A percentile compares a stretch with the other conserved stretches of the same genome.
These are phyloP conservation scores for Mycena rebaudengoi DNA, from an alignment of 768 basidiomycete genomes.

Conservation along the genomic window DNA sequence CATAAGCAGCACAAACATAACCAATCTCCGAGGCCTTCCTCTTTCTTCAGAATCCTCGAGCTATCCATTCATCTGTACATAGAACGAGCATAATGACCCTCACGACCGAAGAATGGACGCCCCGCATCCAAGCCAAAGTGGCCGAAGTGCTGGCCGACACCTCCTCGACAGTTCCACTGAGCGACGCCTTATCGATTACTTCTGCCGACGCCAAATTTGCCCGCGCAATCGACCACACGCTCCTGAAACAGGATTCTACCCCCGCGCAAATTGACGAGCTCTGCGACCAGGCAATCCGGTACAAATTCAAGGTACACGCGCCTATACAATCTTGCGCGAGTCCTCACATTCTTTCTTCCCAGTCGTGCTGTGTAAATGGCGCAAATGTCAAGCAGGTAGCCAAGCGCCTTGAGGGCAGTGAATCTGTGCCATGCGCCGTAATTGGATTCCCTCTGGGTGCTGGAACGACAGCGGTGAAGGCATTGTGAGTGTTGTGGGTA, in stretches of 20 bases:
- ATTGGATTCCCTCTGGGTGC: constrained; percentile 63
- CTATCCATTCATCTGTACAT: too few relatives aligned
- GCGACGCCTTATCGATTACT: constrained; percentile 30
- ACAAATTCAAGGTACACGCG: constrained; percentile 54
- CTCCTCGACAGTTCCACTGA: constrained; percentile 31
- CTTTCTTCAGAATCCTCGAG: too few relatives aligned
- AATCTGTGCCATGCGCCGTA: constrained; percentile 53
- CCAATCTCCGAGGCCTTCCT: too few relatives aligned
- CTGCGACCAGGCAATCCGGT: constrained; percentile 56
- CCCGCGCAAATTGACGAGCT: constrained; percentile 52
- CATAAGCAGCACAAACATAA: too few relatives aligned
- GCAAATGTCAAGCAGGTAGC: constrained; percentile 52
- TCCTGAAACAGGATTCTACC: constrained; percentile 60
- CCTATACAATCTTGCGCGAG: neutral
- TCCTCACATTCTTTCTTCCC: neutral
- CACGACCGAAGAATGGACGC: constrained; percentile 45
- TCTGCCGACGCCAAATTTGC: constrained; percentile 42
- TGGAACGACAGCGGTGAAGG: constrained; percentile 50
- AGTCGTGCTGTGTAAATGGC: constrained; percentile 65
- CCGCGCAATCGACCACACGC: constrained; percentile 55
- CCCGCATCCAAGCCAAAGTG: constrained; percentile 39
- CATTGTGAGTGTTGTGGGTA: constrained; percentile 48
- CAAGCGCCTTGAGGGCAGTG: constrained; percentile 45
- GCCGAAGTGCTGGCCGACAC: constrained; percentile 28
- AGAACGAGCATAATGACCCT: too few relatives aligned